Evolutionary conservation across 1,139 yeast species (phyloP), one percentile per base, ranked within the genome.

Genomic region (Yamadazyma triangularis): DNA sequence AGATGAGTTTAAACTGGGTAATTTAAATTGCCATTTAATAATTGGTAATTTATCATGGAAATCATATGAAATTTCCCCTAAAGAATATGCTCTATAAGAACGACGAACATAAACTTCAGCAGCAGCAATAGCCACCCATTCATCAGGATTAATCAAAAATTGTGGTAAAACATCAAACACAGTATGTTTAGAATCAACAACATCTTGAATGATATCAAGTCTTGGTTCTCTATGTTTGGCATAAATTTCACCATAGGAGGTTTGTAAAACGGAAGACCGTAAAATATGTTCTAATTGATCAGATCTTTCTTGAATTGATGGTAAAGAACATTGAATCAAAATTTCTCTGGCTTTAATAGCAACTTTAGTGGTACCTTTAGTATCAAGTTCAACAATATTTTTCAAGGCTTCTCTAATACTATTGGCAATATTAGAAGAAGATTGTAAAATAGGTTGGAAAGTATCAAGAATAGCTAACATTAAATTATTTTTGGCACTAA

Each of bases 281-380:
- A 93, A 75, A 48, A 91, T 91, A 58, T 89, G 96, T 63, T 91
- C 97, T 53, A 91, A 75, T 67, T 93, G 98, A 55, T 89, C 96
- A 15, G 95, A 83, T 65, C 98, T 82, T 65, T 91, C 98, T 59
- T 85, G 81, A 43, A 88, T 81, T 4, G 97, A 88, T 27, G 98
- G 98, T 61, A 91, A 72, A 25, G 97, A 87, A 56, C 96, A 89
- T 68, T 89, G 96, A 49, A 91, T 91, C 51, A 91, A 76, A 41
- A 91, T 84, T 64, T 93, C 99, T 58, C 97, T 80, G 1, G 96
- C 96, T 59, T 87, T 88, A 53, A 91, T 72, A 11, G 95, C 86
- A 32, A 91, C 96, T 70, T 89, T 91, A 21, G 95, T 91, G 28
- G 95, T 79, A 11, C 86, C 77, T 56, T 96, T 82, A 23, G 91